These are phyloP conservation scores for Tieghemiomyces parasiticus DNA, from an alignment of 192 early-diverging fungal species.

Conservation along the genomic window DNA sequence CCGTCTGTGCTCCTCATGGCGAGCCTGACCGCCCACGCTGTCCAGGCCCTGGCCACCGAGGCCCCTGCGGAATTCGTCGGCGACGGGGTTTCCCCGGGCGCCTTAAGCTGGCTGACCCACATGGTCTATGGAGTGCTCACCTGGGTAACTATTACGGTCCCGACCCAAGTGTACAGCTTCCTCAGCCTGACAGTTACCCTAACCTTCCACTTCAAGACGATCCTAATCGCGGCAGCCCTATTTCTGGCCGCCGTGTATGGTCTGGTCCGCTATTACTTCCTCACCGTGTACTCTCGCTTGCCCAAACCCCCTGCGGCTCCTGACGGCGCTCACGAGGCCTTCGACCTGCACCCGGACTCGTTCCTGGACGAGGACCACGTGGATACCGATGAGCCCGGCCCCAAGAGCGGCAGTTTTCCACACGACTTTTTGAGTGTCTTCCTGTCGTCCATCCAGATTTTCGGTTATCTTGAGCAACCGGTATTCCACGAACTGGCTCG, in stretches of 20 bases:
- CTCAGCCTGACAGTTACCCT: slow-evolving; percentile 46
- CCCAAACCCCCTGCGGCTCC: slow-evolving; percentile 29
- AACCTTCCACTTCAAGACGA: slow-evolving; percentile 41
- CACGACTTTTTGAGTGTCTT: slow-evolving; percentile 69
- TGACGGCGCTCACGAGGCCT: slow-evolving; percentile 23
- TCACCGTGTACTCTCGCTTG: slow-evolving; percentile 58
- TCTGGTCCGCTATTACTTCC: slow-evolving; percentile 51
- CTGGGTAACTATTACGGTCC: slow-evolving; percentile 29
- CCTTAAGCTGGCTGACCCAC: background rate
- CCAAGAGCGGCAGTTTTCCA: slow-evolving; percentile 18
- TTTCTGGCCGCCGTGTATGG: slow-evolving; percentile 25
- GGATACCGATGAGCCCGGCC: slow-evolving; percentile 24
- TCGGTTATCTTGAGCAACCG: slow-evolving; percentile 91
- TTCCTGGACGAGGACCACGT: slow-evolving; percentile 34
- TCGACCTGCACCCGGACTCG: slow-evolving; percentile 66
- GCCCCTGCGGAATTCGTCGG: no score
- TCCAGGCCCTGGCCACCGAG: no score
- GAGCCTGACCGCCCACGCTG: no score
- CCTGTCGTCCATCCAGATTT: slow-evolving; percentile 78
- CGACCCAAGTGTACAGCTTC: slow-evolving; percentile 30
- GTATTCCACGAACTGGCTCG: slow-evolving; percentile 93
- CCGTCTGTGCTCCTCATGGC: no score
- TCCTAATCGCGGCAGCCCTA: slow-evolving; percentile 21
- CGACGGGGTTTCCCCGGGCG: background rate
- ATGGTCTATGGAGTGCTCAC: background rate